Conservation (phyloP, 2,329 filamentous ascomycete genomes). For the Monosporascus sp. region DNA sequence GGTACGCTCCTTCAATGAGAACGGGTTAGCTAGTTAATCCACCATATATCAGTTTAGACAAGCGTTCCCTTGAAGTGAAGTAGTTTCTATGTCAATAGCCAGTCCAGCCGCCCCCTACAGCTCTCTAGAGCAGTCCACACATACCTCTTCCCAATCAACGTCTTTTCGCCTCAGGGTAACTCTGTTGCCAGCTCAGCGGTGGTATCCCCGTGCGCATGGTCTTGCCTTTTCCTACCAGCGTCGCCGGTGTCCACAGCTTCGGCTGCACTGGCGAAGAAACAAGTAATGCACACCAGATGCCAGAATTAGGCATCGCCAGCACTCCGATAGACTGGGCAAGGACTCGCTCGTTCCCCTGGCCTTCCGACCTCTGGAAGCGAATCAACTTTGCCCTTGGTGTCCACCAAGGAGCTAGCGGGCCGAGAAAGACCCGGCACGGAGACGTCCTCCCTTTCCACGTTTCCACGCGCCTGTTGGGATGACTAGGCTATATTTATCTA, state of each 20-base stretch:
- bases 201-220: constrained; percentile 19
- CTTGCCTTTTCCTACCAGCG: constrained; percentile 13
- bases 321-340: no score
- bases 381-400: not conserved
- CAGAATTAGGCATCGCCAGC: not conserved
- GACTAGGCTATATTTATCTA: no score
- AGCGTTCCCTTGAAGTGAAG: no score
- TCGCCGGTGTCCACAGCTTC: constrained; percentile 9
- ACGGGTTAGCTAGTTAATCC: no score
- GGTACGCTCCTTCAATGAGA: no score
- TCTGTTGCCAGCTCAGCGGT: constrained; percentile 14
- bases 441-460: no score
- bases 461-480: no score
- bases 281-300: not conserved
- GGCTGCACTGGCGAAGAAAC: constrained; percentile 6
- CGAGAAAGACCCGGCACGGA: not conserved
- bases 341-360: constrained; percentile 14
- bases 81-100: no score
- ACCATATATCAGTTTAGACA: no score
- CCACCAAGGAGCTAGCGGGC: not conserved
- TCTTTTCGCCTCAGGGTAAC: constrained; percentile 6
- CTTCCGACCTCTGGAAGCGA: constrained; percentile 18
- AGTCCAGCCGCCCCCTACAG: no score
- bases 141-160: not conserved
- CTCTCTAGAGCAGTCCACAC: no score